Base-by-base conservation (phyloP, 331 rosid species). In the Dryas integrifolia region DNA sequence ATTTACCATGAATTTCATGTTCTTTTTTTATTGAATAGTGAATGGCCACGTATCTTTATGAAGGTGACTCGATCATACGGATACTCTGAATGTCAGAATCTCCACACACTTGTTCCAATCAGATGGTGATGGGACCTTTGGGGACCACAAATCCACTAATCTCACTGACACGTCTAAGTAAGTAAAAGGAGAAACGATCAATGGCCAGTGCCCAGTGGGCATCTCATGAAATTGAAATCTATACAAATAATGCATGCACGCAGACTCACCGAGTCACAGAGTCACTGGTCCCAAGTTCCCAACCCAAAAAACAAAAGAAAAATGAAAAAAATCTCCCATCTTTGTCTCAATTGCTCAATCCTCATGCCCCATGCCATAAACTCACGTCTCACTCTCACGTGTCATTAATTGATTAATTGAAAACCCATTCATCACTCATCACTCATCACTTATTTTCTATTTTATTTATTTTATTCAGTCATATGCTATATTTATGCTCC, bases 71-170 rank as follows among this genome's bases (percentile, higher is more conserved):
- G 35, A 30, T 30, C 35, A 30, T 2, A 30, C 35, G 1, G 9
- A 43, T 14, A 10, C 40, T 67, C 46, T 9, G 57, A 41, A 39
- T 39, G 55, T 58, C 7, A 67, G 58, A 38, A 67, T 18, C 39
- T 40, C 64, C 46, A 49, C 44, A 24, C 62, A 44, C 80, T 3
- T 16, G 70, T 76, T 30, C 18, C 70, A 77, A 59, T 70, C 43
- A 2, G 72, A 77, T 49, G 53, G 56, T 8, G 70, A 76, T 41
- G 70, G 80, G 15, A 5, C 58, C 2, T n/a, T 55, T 59, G 9
- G 80, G 55, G 57, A 5, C 40, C 68, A 21, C 26, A 0, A 1
- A 5, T 49, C 53, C 58, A 24, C n/a, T 18, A 8, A 14, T n/a
- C 38, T 8, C 11, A 5, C 14, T 12, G 15, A 46, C 66, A 18